phyloP scores from a whole-genome alignment of 228 moss, liverwort and hornwort genomes.

The Sphagnum magellanicum region DNA sequence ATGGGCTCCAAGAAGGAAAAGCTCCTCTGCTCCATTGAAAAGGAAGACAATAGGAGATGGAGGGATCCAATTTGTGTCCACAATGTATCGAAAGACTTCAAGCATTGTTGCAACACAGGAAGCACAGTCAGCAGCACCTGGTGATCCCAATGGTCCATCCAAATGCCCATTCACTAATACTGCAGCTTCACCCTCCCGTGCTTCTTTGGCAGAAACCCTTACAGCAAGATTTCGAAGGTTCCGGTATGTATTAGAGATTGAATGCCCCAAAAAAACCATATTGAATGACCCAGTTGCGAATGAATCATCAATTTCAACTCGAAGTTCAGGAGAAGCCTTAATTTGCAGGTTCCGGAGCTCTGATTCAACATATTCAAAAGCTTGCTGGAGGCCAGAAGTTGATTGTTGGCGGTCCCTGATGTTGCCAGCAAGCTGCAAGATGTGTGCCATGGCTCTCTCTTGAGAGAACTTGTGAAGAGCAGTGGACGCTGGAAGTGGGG shows the following conservation, averaged over 20 bases:
- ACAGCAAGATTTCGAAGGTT: conserved; percentile 47
- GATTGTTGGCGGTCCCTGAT: conserved; percentile 54
- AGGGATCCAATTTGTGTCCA: conserved; percentile 86
- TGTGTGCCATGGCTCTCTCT: conserved; percentile 58
- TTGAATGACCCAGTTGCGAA: conserved; percentile 47
- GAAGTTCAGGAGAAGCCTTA: conserved; percentile 27
- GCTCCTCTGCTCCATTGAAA: conserved; percentile 93
- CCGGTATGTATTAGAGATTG: conserved; percentile 44
- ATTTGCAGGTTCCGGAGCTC: conserved; percentile 25
- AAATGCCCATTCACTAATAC: conserved; percentile 88
- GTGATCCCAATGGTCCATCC: conserved; percentile 80
- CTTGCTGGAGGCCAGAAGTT: conserved; percentile 31
- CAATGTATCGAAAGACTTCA: conserved; percentile 74
- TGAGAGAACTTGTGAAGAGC: conserved; percentile 47
- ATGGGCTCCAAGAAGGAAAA: conserved; percentile 75
- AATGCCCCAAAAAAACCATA: conserved; percentile 35
- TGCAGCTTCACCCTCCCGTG: conserved; percentile 49
- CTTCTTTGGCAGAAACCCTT: conserved; percentile 59
- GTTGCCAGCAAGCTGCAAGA: conserved; percentile 35
- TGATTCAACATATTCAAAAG: conserved; percentile 27
- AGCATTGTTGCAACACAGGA: conserved; percentile 95
- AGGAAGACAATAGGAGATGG: conserved; percentile 88
- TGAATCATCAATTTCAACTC: conserved; percentile 44
- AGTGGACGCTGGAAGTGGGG: conserved; percentile 36
- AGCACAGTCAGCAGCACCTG: conserved; percentile 93